Conservation (phyloP, 371 early-diverging fungal genomes). For the Mortierella polycephala region DNA sequence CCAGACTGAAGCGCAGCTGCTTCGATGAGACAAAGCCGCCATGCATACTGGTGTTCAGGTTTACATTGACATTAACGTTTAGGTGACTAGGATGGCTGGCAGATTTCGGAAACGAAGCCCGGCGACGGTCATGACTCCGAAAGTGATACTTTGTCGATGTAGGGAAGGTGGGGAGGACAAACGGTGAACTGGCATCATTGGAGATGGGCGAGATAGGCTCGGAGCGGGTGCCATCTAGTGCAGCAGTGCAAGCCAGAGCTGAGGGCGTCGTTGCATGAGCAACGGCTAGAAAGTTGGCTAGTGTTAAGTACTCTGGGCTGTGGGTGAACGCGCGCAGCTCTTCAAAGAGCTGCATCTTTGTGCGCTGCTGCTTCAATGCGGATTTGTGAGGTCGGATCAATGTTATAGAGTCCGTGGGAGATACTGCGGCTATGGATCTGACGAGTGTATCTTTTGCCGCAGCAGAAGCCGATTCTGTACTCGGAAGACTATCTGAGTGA, state of each 20-base stretch:
- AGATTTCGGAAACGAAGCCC: slow-evolving; percentile 49
- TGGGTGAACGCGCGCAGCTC: slow-evolving; percentile 37
- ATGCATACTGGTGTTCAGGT: slow-evolving; percentile 6
- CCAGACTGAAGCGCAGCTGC: slow-evolving; percentile 48
- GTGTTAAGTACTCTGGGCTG: slow-evolving; percentile 26
- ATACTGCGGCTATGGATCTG: neutral
- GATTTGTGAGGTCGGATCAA: slow-evolving; percentile 31
- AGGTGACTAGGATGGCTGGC: slow-evolving; percentile 26
- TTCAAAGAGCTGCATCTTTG: slow-evolving; percentile 31
- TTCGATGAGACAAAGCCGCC: slow-evolving; percentile 11
- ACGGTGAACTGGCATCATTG: neutral
- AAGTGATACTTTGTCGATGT: slow-evolving; percentile 34
- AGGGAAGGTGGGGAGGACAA: slow-evolving; percentile 27
- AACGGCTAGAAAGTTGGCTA: slow-evolving; percentile 15
- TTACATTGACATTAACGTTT: slow-evolving; percentile 18
- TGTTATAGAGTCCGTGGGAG: neutral
- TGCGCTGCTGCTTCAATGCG: slow-evolving; percentile 34
- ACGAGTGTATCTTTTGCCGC: neutral
- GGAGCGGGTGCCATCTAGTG: slow-evolving; percentile 19
- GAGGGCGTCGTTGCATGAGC: neutral
- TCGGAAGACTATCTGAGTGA: no score
- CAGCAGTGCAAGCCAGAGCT: neutral
- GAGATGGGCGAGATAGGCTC: slow-evolving; percentile 38
- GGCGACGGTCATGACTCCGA: slow-evolving; percentile 36
- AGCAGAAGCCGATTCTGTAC: neutral